Evolutionary conservation across 2,329 filamentous ascomycete species (phyloP).

Genomic region (Alternaria tenuissima): DNA sequence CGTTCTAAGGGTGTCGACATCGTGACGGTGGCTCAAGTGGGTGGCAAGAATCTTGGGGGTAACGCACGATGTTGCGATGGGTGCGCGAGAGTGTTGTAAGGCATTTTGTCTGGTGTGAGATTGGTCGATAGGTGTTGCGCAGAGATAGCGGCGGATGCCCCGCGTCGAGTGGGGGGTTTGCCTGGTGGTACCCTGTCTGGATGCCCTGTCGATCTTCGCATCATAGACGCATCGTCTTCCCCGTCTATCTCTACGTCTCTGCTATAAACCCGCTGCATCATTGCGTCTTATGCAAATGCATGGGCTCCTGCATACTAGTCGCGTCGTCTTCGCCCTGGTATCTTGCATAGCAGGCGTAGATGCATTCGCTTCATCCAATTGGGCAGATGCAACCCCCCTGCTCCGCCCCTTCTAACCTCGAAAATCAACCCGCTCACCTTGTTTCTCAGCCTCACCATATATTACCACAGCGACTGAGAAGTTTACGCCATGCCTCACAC

Average conservation of each 20-base stretch:
- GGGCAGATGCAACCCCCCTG: background rate
- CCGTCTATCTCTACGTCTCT: background rate
- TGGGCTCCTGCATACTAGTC: background rate
- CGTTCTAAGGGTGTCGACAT: slow-evolving; percentile 41
- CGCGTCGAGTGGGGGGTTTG: slow-evolving; percentile 23
- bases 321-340: background rate
- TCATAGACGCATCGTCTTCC: background rate
- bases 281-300: background rate
- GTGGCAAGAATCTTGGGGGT: background rate
- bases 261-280: background rate
- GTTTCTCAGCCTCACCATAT: slow-evolving; percentile 11
- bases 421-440: slow-evolving; percentile 14
- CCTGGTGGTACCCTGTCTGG: background rate
- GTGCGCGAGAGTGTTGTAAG: slow-evolving; percentile 8
- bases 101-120: slow-evolving; percentile 22
- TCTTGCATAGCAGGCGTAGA: background rate
- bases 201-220: slow-evolving; percentile 8
- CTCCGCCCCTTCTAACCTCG: slow-evolving; percentile 10
- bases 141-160: slow-evolving; percentile 26
- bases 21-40: background rate
- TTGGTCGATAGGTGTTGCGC: slow-evolving; percentile 11
- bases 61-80: background rate
- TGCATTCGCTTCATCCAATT: background rate
- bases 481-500: background rate
- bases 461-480: background rate